phyloP scores from a whole-genome alignment of 2,329 filamentous ascomycete species.

The Aspergillus ibericus region DNA sequence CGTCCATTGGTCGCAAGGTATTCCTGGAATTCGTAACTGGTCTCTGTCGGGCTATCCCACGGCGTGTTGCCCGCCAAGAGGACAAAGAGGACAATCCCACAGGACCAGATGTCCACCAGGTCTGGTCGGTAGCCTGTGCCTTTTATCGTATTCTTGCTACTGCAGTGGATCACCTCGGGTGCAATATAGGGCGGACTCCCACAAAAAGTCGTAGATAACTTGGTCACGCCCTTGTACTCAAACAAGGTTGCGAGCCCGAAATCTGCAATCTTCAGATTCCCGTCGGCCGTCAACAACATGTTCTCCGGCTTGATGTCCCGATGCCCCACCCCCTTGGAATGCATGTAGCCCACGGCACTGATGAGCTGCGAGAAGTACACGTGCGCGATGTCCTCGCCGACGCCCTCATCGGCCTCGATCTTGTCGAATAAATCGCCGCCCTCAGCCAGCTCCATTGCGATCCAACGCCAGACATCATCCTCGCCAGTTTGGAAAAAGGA shows the following conservation, averaged over 20 bases:
- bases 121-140: slow-evolving; percentile 62
- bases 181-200: slow-evolving; percentile 97
- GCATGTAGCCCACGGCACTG: slow-evolving; percentile 88
- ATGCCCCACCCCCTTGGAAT: slow-evolving; percentile 92
- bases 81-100: slow-evolving; percentile 96
- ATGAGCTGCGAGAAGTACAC: slow-evolving; percentile 94
- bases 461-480: slow-evolving; percentile 88
- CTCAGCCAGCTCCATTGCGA: slow-evolving; percentile 95
- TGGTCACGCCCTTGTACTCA: slow-evolving; percentile 78
- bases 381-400: slow-evolving; percentile 92
- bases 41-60: slow-evolving; percentile 86
- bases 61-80: slow-evolving; percentile 93
- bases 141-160: slow-evolving; percentile 50
- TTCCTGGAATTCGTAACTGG: slow-evolving; percentile 88
- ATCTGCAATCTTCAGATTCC: slow-evolving; percentile 90
- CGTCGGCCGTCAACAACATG: slow-evolving; percentile 79
- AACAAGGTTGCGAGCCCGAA: slow-evolving; percentile 96
- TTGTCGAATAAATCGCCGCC: slow-evolving; percentile 98
- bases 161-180: slow-evolving; percentile 73
- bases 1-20: slow-evolving; percentile 78
- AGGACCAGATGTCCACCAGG: slow-evolving; percentile 92
- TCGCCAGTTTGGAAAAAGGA: slow-evolving; percentile 87
- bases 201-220: slow-evolving; percentile 84
- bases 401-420: slow-evolving; percentile 94
- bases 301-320: slow-evolving; percentile 94